Evolutionary conservation across 1,284 basidiomycete genomes (phyloP), one percentile per base, ranked within the genome.

Genomic region (Ustilago xerochloae): DNA sequence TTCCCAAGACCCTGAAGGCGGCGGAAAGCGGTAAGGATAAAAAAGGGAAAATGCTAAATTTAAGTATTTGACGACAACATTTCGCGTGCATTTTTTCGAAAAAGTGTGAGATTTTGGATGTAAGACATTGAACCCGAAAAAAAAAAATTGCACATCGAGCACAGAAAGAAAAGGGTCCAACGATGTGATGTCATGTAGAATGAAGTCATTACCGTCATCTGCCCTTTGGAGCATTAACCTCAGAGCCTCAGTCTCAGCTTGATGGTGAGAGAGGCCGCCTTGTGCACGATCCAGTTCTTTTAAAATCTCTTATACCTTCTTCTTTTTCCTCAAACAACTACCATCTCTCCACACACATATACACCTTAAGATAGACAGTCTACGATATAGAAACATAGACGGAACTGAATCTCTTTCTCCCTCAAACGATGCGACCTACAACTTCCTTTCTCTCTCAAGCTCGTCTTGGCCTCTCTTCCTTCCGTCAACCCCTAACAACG

Each of bases 191-290:
- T n/a, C n/a, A n/a, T 48, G 46, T 32, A 32, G 46, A 22, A 50
- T 50, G 48, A 50, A 50, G 48, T 50, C 48, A 50, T 50, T 48
- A 6, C 48, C 18, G 48, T 35, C 48, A 35, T 50, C 46, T 20
- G 28, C 18, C 24, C 22, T 26, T 20, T n/a, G n/a, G n/a, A n/a
- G n/a, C n/a, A n/a, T n/a, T n/a, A n/a, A n/a, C n/a, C n/a, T n/a
- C n/a, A n/a, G n/a, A n/a, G n/a, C n/a, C n/a, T n/a, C n/a, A n/a
- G n/a, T n/a, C n/a, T n/a, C n/a, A n/a, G n/a, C n/a, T n/a, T n/a
- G n/a, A n/a, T n/a, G n/a, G n/a, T n/a, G n/a, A n/a, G n/a, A n/a
- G n/a, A n/a, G n/a, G n/a, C n/a, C n/a, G n/a, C n/a, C n/a, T n/a
- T n/a, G n/a, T n/a, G n/a, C n/a, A n/a, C n/a, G n/a, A n/a, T n/a